Conservation (phyloP, 805 yeast genomes). For the Saturnispora sanitii region DNA sequence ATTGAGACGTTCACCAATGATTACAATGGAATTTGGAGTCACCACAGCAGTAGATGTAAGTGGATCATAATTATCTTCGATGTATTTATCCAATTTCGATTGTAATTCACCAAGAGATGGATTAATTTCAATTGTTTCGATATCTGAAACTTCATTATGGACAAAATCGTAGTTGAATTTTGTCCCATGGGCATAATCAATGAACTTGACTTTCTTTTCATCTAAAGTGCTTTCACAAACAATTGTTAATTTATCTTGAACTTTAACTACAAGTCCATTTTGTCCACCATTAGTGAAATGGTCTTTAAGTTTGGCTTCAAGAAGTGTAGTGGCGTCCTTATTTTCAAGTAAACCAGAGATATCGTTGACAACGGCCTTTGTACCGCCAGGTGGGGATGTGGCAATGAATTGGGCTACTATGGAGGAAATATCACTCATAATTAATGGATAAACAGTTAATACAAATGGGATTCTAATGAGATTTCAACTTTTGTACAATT, state of each 20-base stretch:
- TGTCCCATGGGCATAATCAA: constrained; percentile 41
- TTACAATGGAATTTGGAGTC: constrained; percentile 31
- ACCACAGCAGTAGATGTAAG: constrained; percentile 35
- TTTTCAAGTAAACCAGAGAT: constrained; percentile 22
- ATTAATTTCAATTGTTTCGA: constrained; percentile 33
- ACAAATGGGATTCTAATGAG: too few species aligned
- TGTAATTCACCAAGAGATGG: constrained; percentile 30
- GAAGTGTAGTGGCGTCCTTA: constrained; percentile 19
- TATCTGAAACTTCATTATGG: constrained; percentile 20
- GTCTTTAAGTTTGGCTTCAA: constrained; percentile 20
- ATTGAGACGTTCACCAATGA: constrained; percentile 64
- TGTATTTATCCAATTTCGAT: constrained; percentile 37
- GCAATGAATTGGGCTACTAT: constrained; percentile 28
- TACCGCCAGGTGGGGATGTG: constrained; percentile 53
- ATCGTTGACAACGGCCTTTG: constrained; percentile 24
- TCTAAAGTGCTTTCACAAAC: constrained; percentile 37
- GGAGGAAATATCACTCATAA: constrained; percentile 19
- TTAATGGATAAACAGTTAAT: neutral
- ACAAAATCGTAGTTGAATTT: constrained; percentile 53
- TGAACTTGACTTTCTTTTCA: constrained; percentile 39
- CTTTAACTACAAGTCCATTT: constrained; percentile 26
- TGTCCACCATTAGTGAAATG: constrained; percentile 18
- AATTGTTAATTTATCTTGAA: constrained; percentile 25
- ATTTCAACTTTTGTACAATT: too few species aligned
- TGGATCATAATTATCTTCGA: constrained; percentile 58